Conservation (phyloP, 805 yeast species). For the Babjeviella inositovora region DNA sequence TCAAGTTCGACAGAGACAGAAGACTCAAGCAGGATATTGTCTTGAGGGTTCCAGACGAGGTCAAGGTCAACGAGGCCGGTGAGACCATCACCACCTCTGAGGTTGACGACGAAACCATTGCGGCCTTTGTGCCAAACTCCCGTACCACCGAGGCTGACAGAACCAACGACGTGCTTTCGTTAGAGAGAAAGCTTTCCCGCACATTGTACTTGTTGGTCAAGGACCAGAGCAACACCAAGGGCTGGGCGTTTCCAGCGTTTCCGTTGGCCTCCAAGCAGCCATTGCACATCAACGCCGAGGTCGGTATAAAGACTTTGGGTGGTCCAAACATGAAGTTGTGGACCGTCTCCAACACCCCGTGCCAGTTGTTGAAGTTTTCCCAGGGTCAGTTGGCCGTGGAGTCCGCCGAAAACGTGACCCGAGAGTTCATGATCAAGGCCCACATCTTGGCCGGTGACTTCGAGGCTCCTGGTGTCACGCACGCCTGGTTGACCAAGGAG, state of each 20-base stretch:
- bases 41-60: conserved; percentile 48
- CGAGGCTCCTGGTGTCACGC: conserved; percentile 25
- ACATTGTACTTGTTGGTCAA: conserved; percentile 67
- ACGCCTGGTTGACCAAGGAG: conserved; percentile 73
- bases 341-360: conserved; percentile 84
- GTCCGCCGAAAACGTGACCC: conserved; percentile 7
- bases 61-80: conserved; percentile 4
- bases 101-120: conserved; percentile 34
- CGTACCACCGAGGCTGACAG: conserved; percentile 70
- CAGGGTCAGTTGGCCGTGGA: conserved; percentile 8
- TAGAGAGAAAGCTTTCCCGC: conserved; percentile 68
- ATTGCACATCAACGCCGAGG: conserved; percentile 60
- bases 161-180: conserved; percentile 38
- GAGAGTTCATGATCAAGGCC: conserved; percentile 70
- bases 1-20: conserved; percentile 82
- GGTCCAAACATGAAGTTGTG: conserved; percentile 71
- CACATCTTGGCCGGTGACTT: conserved; percentile 81
- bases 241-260: conserved; percentile 79
- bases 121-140: conserved; percentile 58
- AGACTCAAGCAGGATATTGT: conserved; percentile 61
- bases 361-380: conserved; percentile 40
- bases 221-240: conserved; percentile 10
- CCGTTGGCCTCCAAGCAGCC: conserved; percentile 23
- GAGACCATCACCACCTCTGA: conserved; percentile 10
- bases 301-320: conserved; percentile 55